A percentile compares a stretch with the other conserved stretches of the same genome.
phyloP scores from a whole-genome alignment of 2,329 filamentous ascomycete genomes.

The Neospermospora avenae region DNA sequence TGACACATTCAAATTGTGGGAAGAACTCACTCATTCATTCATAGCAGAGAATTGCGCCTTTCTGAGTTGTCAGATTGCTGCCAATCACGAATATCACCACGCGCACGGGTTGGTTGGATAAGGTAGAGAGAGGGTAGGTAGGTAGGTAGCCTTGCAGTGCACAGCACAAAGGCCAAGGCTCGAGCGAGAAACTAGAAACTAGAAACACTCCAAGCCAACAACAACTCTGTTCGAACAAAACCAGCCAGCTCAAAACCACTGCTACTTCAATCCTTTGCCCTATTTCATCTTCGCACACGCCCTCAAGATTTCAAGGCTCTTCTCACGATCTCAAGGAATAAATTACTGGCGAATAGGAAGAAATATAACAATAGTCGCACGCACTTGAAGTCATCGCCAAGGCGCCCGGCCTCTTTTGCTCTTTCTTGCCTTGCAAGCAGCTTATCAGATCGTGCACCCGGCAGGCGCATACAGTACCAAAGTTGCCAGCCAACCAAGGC shows the following conservation, averaged over 20 bases:
- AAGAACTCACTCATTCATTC: neutral
- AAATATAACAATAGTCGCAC: neutral
- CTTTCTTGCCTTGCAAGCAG: neutral
- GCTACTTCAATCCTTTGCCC: neutral
- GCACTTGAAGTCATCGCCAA: neutral
- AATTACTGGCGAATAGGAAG: neutral
- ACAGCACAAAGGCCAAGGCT: slow-evolving; percentile 9
- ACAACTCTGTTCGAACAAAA: neutral
- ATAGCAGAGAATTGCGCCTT: neutral
- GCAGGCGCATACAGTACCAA: too few relatives aligned
- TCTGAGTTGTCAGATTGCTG: neutral
- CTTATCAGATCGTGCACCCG: slow-evolving; percentile 5
- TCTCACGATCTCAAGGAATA: neutral
- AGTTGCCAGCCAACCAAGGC: neutral
- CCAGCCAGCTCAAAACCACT: neutral
- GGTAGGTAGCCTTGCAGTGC: neutral
- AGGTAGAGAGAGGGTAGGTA: too few relatives aligned
- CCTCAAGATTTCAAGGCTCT: neutral
- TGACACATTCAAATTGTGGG: too few relatives aligned
- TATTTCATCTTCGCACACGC: neutral
- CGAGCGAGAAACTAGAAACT: neutral
- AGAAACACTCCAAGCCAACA: neutral
- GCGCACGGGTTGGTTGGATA: slow-evolving; percentile 6
- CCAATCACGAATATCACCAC: slow-evolving; percentile 10
- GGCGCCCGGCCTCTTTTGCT: neutral